Percentiles rank a stretch among this genome's conserved stretches.
Evolutionary conservation across 169 alveolate genomes (phyloP).

Genomic region (Eimeria maxima): DNA sequence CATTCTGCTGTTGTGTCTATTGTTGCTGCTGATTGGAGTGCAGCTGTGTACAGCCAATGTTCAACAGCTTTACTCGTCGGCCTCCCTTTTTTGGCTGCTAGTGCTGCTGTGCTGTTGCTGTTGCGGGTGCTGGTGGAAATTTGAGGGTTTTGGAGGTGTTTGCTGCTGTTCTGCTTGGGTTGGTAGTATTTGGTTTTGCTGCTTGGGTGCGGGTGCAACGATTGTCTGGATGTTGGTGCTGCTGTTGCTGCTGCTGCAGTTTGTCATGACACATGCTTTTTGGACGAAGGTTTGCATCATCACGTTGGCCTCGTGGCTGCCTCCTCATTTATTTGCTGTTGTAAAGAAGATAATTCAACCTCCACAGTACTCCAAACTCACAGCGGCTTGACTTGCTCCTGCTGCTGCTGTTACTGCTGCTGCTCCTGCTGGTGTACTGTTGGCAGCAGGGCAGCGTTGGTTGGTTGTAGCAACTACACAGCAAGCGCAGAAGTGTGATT

Average conservation of each 20-base stretch:
- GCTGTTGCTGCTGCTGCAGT: constrained; percentile 51
- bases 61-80: too few relatives aligned
- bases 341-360: constrained; percentile 62
- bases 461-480: too few relatives aligned
- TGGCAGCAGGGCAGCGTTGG: too few relatives aligned
- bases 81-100: not conserved
- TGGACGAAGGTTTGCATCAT: constrained; percentile 94
- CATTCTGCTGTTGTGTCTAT: not conserved
- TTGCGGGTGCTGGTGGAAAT: not conserved
- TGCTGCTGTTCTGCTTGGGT: not conserved
- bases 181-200: not conserved
- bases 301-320: constrained; percentile 96
- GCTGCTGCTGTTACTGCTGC: not conserved
- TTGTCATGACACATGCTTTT: constrained; percentile 92
- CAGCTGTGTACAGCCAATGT: too few relatives aligned
- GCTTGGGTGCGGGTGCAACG: not conserved
- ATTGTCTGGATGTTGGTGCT: not conserved
- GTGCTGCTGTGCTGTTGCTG: constrained; percentile 2
- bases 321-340: constrained; percentile 86
- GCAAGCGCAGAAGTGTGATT: too few relatives aligned
- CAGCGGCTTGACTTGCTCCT: not conserved
- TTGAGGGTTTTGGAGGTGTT: too few relatives aligned
- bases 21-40: not conserved
- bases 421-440: too few relatives aligned
- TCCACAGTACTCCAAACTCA: constrained; percentile 74